Evolutionary conservation across 306 rosid genomes (phyloP).

Genomic region (Begonia masoniana): DNA sequence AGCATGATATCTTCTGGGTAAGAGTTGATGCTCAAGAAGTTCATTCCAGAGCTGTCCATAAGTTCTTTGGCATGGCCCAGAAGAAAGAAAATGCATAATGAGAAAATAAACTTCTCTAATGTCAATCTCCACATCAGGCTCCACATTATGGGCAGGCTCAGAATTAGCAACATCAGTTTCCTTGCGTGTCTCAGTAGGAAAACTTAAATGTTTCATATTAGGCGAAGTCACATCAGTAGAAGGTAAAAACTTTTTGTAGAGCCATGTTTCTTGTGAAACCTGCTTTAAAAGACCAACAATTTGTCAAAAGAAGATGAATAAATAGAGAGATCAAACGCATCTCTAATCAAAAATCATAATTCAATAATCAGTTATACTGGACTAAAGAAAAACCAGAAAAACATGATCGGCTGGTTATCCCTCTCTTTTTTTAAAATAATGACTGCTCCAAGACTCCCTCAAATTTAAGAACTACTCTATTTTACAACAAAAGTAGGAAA

Average conservation of each 20-base stretch:
- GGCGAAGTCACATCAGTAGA: constrained; percentile 51
- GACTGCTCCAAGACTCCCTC: too few relatives aligned
- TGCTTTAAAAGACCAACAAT: constrained; percentile 6
- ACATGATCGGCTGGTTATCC: too few relatives aligned
- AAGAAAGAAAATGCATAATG: constrained; percentile 65
- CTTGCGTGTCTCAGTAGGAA: constrained; percentile 40
- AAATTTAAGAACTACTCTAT: too few relatives aligned
- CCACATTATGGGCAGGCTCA: constrained; percentile 36
- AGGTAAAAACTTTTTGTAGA: constrained; percentile 61
- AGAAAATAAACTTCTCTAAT: constrained; percentile 65
- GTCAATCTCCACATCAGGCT: constrained; percentile 51
- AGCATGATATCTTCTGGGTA: constrained; percentile 90
- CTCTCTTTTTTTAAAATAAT: too few relatives aligned
- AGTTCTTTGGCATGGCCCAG: constrained; percentile 70
- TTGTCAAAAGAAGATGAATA: too few relatives aligned
- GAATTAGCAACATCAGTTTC: constrained; percentile 26
- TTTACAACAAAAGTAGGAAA: too few relatives aligned
- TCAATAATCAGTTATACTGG: too few relatives aligned
- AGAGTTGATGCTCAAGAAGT: constrained; percentile 66
- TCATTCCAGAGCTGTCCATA: constrained; percentile 48
- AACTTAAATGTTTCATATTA: constrained; percentile 40
- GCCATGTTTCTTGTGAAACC: constrained; percentile 67
- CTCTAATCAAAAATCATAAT: too few relatives aligned
- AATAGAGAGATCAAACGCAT: too few relatives aligned
- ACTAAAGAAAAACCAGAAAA: too few relatives aligned